Base-by-base conservation (phyloP, 257 asterid species). In the Verbena officinalis region DNA sequence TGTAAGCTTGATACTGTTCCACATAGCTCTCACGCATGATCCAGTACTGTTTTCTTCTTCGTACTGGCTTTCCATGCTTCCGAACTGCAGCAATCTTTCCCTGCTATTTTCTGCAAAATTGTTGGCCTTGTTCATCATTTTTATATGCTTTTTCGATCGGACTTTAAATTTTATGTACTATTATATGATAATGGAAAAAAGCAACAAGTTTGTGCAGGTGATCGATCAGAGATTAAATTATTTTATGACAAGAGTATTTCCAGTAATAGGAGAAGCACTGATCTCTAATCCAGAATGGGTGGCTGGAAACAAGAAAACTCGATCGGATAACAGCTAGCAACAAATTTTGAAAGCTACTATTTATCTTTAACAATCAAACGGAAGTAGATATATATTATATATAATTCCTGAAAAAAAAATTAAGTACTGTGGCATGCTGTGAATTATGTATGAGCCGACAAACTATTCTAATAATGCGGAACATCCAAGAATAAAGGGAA, bases 31-130 rank as follows among this genome's bases (percentile, higher is more conserved):
- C 61, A 6, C 49, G 65, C 72, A 58, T 19, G 75, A 21, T 40
- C 15, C n/a, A n/a, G n/a, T n/a, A n/a, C n/a, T n/a, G n/a, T n/a
- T 42, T 22, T 8, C 70, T 16, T 24, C 69, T 10, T 63, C 58
- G 15, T 71, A 64, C 49, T 69, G 46, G 43, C 62, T 73, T 59
- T 69, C 82, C n/a, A 68, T 39, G 44, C 48, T 59, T 50, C 62
- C 66, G 22, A 45, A 38, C 17, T 38, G 15, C 17, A 76, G 68
- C 59, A 79, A 48, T 55, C 73, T 73, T 70, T 73, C 81, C 42
- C 48, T 68, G 33, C 72, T 71, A 21, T 69, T 24, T 1, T 44
- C 65, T 39, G 59, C 36, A 31, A 55, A 77, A 60, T 7, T 67
- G 58, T 52, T 20, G 23, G 24, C 30, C 16, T 30, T 65, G 1